Conservation (phyloP, 140 eudicot species). For the Anethum foeniculum region DNA sequence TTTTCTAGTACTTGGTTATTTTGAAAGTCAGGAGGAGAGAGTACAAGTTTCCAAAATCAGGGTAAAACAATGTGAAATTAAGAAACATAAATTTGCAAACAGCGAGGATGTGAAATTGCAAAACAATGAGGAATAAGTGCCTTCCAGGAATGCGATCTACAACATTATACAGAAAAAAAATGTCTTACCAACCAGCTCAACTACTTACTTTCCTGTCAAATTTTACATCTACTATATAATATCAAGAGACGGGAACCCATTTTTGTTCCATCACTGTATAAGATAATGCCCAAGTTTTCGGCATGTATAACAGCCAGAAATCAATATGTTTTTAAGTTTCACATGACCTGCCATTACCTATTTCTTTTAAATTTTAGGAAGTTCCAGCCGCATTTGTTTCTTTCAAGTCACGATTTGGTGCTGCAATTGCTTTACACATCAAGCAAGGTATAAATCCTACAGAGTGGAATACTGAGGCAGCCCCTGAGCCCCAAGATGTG, state of each 20-base stretch:
- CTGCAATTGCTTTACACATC: conserved; percentile 48
- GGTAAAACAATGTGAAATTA: not conserved
- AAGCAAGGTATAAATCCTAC: conserved; percentile 81
- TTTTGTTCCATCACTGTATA: not conserved
- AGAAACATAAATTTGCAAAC: not conserved
- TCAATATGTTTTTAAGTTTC: not conserved
- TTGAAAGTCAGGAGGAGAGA: not conserved
- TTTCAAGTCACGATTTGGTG: conserved; percentile 76
- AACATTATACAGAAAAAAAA: not conserved
- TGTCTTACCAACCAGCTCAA: not conserved
- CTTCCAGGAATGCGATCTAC: not conserved
- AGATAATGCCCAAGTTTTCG: not conserved
- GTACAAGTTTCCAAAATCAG: not conserved
- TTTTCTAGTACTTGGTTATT: not conserved
- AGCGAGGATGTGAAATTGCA: not conserved
- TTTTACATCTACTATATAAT: not conserved
- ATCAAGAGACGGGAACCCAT: not conserved
- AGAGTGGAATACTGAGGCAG: conserved; percentile 78
- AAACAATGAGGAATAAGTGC: not conserved
- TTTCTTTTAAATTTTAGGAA: conserved; percentile 41
- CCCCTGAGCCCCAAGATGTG: conserved; percentile 82
- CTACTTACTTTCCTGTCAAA: not conserved
- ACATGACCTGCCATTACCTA: not conserved
- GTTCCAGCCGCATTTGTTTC: conserved; percentile 85
- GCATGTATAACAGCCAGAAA: not conserved